Evolutionary conservation across 2,329 filamentous ascomycete genomes (phyloP).

Genomic region (Sporothrix dimorphospora): DNA sequence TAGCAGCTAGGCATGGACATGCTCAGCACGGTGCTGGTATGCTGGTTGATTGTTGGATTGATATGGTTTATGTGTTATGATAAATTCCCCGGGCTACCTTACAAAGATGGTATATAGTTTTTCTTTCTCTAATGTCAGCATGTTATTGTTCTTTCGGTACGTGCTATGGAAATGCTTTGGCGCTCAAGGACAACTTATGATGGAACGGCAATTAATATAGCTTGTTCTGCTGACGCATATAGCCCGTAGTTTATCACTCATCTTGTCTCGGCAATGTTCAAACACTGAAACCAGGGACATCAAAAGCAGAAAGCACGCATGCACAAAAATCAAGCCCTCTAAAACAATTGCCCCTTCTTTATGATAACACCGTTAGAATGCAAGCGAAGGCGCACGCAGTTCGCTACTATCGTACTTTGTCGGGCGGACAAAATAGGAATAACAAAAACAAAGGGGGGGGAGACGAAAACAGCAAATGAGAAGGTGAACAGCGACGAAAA

Average conservation of each 20-base stretch:
- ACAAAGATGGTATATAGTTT: neutral
- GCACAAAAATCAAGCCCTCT: neutral
- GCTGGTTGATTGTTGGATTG: neutral
- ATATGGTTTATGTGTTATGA: conserved; percentile 7
- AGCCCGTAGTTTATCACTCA: too few relatives aligned
- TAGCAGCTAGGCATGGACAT: neutral
- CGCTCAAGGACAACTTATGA: neutral
- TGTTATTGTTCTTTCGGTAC: neutral
- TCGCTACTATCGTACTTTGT: conserved; percentile 2
- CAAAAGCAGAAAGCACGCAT: neutral
- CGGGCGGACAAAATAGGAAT: neutral
- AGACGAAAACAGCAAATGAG: neutral
- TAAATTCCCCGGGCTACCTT: neutral
- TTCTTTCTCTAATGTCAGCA: neutral
- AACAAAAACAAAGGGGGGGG: neutral
- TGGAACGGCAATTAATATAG: neutral
- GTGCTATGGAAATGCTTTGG: neutral
- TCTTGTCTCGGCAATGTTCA: neutral
- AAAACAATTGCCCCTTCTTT: neutral
- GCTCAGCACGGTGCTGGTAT: neutral
- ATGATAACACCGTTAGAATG: neutral
- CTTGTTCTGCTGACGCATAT: neutral
- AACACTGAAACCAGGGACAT: neutral
- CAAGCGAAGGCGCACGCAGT: neutral
- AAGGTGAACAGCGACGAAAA: neutral